Conservation (phyloP, 2,329 filamentous ascomycete genomes). For the Epichloe bromicola region DNA sequence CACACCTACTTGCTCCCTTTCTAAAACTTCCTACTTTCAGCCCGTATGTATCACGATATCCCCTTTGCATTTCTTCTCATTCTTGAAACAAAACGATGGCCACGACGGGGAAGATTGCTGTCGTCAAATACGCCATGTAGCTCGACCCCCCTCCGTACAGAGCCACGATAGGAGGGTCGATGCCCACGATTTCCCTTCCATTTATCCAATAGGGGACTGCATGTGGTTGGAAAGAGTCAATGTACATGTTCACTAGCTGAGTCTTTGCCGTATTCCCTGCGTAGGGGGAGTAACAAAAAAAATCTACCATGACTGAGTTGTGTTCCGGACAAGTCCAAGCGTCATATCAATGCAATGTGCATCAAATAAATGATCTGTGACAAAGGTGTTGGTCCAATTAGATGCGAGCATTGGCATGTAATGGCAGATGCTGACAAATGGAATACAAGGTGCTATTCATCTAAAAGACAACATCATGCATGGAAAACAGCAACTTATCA, state of each 20-base stretch:
- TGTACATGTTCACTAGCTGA: background rate
- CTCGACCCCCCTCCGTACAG: too few relatives aligned
- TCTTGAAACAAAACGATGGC: background rate
- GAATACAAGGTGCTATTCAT: background rate
- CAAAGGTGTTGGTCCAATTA: too few relatives aligned
- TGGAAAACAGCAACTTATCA: conserved; percentile 3
- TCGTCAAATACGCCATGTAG: too few relatives aligned
- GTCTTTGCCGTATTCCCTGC: background rate
- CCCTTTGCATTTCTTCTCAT: background rate
- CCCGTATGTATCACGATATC: conserved; percentile 9
- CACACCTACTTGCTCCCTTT: background rate
- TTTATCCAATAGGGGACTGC: too few relatives aligned
- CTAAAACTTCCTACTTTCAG: background rate
- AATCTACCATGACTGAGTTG: background rate
- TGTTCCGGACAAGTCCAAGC: too few relatives aligned
- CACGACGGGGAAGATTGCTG: background rate
- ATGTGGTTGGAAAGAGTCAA: too few relatives aligned
- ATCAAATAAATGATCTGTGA: too few relatives aligned
- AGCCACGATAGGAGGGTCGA: too few relatives aligned
- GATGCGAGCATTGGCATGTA: too few relatives aligned
- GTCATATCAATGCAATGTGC: too few relatives aligned
- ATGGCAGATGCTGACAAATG: too few relatives aligned
- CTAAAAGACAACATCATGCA: background rate
- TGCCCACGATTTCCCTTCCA: too few relatives aligned
- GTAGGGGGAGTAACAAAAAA: background rate